Percentiles rank a stretch among this genome's conserved stretches.
Conservation (phyloP, 164 flowering plant species). For the Kingdonia uniflora region DNA sequence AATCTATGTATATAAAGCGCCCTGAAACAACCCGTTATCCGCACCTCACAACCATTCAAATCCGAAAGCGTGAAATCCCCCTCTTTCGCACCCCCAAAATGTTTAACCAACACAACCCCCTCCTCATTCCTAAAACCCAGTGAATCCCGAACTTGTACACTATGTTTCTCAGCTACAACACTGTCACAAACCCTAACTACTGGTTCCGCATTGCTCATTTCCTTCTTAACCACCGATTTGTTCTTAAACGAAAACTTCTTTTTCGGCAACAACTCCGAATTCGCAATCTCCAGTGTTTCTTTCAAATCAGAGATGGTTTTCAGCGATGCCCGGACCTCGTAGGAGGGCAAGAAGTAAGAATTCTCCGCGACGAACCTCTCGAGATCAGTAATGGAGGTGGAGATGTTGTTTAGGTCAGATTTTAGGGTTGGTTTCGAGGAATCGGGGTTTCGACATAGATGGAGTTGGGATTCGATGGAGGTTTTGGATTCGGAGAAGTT, state of each 20-base stretch:
- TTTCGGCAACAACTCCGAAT: conserved; percentile 42
- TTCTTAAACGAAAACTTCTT: conserved; percentile 73
- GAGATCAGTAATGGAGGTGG: conserved; percentile 43
- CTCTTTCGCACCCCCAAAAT: conserved; percentile 28
- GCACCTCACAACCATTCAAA: conserved; percentile 62
- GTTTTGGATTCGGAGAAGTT: too few species aligned
- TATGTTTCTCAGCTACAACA: conserved; percentile 6
- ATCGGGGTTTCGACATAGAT: conserved; percentile 17
- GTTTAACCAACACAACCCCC: conserved; percentile 33
- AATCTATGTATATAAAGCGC: conserved; percentile 55
- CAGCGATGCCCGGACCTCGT: conserved; percentile 75
- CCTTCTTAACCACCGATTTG: conserved; percentile 28
- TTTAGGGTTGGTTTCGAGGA: conserved; percentile 17
- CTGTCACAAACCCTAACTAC: conserved; percentile 5
- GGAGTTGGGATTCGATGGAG: too few species aligned
- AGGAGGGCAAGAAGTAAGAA: conserved; percentile 73
- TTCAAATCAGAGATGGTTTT: conserved; percentile 49
- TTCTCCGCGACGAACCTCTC: conserved; percentile 75
- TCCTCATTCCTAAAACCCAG: conserved; percentile 49
- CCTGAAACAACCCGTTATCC: conserved; percentile 44
- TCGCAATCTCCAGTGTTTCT: conserved; percentile 36
- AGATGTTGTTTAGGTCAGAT: conserved; percentile 35
- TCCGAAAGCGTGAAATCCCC: conserved; percentile 72
- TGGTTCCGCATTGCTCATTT: conserved; percentile 6
- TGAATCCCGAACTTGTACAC: conserved; percentile 26